Base-by-base conservation (phyloP, 2,329 filamentous ascomycete species). In the Aspergillus versicolor region DNA sequence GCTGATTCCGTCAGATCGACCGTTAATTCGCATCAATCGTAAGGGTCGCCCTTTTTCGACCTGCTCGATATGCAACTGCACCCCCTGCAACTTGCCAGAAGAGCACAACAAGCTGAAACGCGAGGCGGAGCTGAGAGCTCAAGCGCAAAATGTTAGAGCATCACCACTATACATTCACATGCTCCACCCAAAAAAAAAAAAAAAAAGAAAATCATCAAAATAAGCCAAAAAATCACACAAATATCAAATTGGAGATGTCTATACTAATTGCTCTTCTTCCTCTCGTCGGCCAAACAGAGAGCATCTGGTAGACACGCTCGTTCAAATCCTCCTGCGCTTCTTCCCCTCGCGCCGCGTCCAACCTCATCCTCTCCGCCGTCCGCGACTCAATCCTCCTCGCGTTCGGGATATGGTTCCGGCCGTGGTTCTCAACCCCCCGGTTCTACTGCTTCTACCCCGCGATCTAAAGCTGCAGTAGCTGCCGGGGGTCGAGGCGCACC, bases 1-100 rank as follows among this genome's bases (percentile, higher is more conserved):
- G 12, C 30, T 17, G 17, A 21, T 8, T 53, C 27, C 38, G 13
- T 22, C 68, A 96, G 92, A 96, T 77, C 90, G 92, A 68, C 90
- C 90, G 62, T 84, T 97, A 63, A 89, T 91, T 70, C 91, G 95
- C 75, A 96, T 97, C 79, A 94, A 95, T 77, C 95, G 96, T 75
- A 97, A 97, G 80, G 93, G 93, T 68, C 90, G 93, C 62, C 93
- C 93, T 51, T 92, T 97, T 64, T 95, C 93, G 65, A 92, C 97
- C 84, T 97, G 93, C 77, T 86, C 91, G 64, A 91, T 97, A 77
- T 97, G 93, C 79, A 90, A 70, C 34, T 62, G 92, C 72, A 86
- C 89, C 57, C 89, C 94, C 78, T 92, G 93, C 77, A 95, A 96
- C 80, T 91, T 90, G 71, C 91, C 92, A 65, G 88, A 91, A 41